Conservation (phyloP, 257 asterid genomes). For the Przewalskia tangutica region DNA sequence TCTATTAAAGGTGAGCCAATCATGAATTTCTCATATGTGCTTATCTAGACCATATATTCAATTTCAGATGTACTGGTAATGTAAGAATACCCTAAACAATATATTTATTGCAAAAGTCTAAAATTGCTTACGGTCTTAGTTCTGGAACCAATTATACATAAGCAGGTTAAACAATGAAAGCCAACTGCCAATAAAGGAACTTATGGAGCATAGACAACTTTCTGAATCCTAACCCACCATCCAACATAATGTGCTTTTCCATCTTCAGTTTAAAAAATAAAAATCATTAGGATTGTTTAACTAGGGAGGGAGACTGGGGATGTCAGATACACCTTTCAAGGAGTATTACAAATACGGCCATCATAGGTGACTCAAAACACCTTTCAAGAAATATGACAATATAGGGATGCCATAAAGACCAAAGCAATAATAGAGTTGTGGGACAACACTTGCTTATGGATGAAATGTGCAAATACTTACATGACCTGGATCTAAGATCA, state of each 20-base stretch:
- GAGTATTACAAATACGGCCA: neutral
- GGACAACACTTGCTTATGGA: neutral
- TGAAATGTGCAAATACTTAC: constrained; percentile 38
- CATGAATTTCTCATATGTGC: neutral
- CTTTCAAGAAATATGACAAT: neutral
- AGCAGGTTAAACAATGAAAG: neutral
- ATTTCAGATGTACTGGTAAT: neutral
- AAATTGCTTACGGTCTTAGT: neutral
- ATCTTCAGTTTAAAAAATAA: neutral
- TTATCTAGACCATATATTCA: neutral
- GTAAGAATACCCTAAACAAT: neutral
- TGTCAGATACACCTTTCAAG: neutral
- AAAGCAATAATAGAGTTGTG: neutral
- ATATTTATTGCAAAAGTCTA: neutral
- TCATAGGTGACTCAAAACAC: neutral
- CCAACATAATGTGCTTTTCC: neutral
- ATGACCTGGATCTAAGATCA: constrained; percentile 73
- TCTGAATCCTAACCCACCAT: neutral
- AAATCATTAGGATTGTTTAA: neutral
- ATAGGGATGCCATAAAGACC: neutral
- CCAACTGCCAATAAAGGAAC: neutral
- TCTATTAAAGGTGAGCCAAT: neutral
- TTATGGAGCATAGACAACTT: neutral
- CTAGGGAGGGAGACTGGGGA: neutral
- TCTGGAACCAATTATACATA: neutral